Base-by-base conservation (phyloP, 1,284 basidiomycete species). In the Fomitopsis palustris region DNA sequence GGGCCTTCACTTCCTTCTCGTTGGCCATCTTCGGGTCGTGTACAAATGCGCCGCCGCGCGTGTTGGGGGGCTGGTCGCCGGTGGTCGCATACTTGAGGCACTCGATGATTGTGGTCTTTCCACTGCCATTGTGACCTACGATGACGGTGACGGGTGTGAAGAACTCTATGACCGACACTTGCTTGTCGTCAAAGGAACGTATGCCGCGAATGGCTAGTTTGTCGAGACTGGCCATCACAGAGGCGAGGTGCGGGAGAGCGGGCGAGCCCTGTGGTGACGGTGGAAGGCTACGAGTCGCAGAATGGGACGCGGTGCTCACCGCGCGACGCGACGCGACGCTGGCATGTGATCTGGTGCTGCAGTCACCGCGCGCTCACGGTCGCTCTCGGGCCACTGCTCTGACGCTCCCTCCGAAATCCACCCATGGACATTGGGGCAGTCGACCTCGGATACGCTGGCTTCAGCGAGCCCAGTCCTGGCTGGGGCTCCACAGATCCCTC, bases 1-100 rank as follows among this genome's bases (percentile, higher is more conserved):
- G 96, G 1, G 97, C 97, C 77, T 97, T 98, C 67, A 99, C 96
- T 70, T 98, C 95, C 72, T 96, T 97, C 77, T 97, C 93, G 68
- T 95, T 95, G 8, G 96, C 96, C 87, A 99, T 96, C 83, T 96
- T 96, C 0, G 97, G 97, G 75, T 99, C 97, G 72, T 99, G 96
- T 6, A 99, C 80, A 72, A 99, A 99, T 0, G 97, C 97, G 31
- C 97, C 97, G 29, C 96, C 96, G 65, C 96, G 95, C 33, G 96
- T 95, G 72, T 98, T 98, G 0, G 97, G 95, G 0, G 97, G 97
- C 66, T 99, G 88, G 73, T 99, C 96, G 35, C 97, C 97, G 0
- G 97, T 99, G 0, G 96, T 98, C 4, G 95, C 95, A 73, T 99
- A 99, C 78, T 99, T 99, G 71, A 99, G 85, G 75, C 96, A 99